phyloP scores from a whole-genome alignment of 768 basidiomycete species.

The Podaxis sp. region DNA sequence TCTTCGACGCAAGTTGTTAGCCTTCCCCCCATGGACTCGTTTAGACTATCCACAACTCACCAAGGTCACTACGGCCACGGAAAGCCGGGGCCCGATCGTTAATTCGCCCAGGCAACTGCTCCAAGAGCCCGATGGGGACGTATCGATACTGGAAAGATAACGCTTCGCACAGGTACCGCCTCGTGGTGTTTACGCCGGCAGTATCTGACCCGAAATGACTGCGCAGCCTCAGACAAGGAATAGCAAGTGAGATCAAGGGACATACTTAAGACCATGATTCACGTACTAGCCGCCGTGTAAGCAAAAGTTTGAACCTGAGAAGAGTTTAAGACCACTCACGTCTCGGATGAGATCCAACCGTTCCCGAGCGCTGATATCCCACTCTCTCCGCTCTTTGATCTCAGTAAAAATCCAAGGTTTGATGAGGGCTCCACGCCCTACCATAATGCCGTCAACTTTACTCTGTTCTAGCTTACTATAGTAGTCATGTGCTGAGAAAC shows the following conservation, averaged over 20 bases:
- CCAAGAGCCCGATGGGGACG: slow-evolving; percentile 89
- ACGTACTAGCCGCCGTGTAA: slow-evolving; percentile 55
- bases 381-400: slow-evolving; percentile 87
- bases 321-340: slow-evolving; percentile 36
- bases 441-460: slow-evolving; percentile 94
- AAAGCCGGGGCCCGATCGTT: slow-evolving; percentile 93
- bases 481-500: slow-evolving; percentile 85
- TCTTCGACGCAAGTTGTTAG: slow-evolving; percentile 41
- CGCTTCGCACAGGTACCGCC: slow-evolving; percentile 93
- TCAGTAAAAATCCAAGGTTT: slow-evolving; percentile 98
- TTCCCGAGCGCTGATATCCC: slow-evolving; percentile 89
- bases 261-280: slow-evolving; percentile 74
- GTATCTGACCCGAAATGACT: slow-evolving; percentile 89
- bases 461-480: slow-evolving; percentile 72
- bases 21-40: not conserved
- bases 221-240: slow-evolving; percentile 10
- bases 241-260: slow-evolving; percentile 30
- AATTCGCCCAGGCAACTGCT: slow-evolving; percentile 73
- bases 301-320: not conserved
- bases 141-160: slow-evolving; percentile 97
- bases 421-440: slow-evolving; percentile 91
- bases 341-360: slow-evolving; percentile 76
- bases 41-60: slow-evolving; percentile 37
- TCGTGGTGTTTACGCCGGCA: slow-evolving; percentile 84
- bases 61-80: slow-evolving; percentile 83